Conservation (phyloP, 805 yeast species). For the Dipodascus geniculatus region DNA sequence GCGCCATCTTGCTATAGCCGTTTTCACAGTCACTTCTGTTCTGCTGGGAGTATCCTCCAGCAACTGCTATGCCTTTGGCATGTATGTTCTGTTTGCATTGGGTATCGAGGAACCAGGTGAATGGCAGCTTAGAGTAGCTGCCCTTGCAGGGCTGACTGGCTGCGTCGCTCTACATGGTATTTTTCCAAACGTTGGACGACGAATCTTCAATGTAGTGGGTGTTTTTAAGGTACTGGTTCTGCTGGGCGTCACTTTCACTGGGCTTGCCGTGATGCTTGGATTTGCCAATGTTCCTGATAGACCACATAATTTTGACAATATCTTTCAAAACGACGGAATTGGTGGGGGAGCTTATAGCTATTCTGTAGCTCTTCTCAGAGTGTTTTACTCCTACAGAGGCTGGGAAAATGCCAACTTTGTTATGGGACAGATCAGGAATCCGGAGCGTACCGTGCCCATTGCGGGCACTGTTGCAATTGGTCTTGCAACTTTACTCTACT, state of each 20-base stretch:
- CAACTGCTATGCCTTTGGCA: constrained; percentile 54
- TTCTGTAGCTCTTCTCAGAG: constrained; percentile 45
- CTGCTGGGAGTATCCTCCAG: constrained; percentile 51
- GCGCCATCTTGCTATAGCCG: constrained; percentile 37
- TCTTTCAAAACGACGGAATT: constrained; percentile 31
- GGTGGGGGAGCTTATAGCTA: constrained; percentile 38
- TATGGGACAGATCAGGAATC: constrained; percentile 44
- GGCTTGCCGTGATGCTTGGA: constrained; percentile 31
- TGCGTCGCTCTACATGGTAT: constrained; percentile 37
- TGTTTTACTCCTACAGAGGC: constrained; percentile 55
- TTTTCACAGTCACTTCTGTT: constrained; percentile 42
- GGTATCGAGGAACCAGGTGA: constrained; percentile 30
- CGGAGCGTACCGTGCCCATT: constrained; percentile 41
- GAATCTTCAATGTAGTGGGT: constrained; percentile 43
- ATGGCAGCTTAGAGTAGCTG: constrained; percentile 33
- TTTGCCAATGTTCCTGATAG: constrained; percentile 20
- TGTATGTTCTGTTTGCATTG: constrained; percentile 37
- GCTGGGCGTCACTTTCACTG: constrained; percentile 37
- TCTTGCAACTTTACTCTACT: constrained; percentile 40
- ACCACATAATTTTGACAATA: constrained; percentile 27
- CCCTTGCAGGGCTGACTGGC: constrained; percentile 35
- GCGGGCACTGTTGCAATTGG: constrained; percentile 52
- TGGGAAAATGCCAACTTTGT: constrained; percentile 65
- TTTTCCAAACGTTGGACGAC: constrained; percentile 39
- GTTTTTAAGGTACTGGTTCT: constrained; percentile 41